Base-by-base conservation (phyloP, 2,329 filamentous ascomycete species). In the Trichoderma koningiopsis region DNA sequence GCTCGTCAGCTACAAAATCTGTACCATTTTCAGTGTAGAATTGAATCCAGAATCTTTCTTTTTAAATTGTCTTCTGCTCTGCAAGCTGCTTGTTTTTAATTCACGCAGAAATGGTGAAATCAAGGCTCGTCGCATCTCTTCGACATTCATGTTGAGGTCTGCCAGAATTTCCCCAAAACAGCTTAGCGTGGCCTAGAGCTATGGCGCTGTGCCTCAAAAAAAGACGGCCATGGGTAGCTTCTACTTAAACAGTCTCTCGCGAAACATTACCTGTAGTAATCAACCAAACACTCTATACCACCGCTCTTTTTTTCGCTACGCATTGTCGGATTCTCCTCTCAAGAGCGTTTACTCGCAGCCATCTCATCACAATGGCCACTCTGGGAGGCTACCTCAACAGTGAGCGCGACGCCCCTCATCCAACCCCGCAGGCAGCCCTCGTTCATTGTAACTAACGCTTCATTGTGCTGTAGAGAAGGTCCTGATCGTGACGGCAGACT, bases 401-500 rank as follows among this genome's bases (percentile, higher is more conserved):
- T 83, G 74, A 72, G 79, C 73, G 83, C 22, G 16, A 22, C 61
- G 33, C 53, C 37, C 47, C 58, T 62, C 37, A 16, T 35, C 57
- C 53, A 55, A 60, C 61, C 60, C 69, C 69, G 60, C 66, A 60
- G 65, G 53, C 58, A 61, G 33, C 55, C 24, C 33, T 19, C 24
- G 10, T 33, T 22, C 31, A 55, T 19, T 69, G 57, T 53, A 24
- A 69, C 69, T 49, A 43, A 67, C 55, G 47, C n/a, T 56, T 49
- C 59, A 24, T n/a, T 27, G 57, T 59, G 62, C 67, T 69, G 13
- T 55, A 97, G 96, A 97, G 82, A 96, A 93, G 81, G 93, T 98
- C 75, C 86, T 94, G 70, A 91, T 98, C 76, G 88, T 98, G 72
- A 98, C 96, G 33, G 91, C 93, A 74, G 96, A 98, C 81, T 96